phyloP scores from a whole-genome alignment of 2,329 filamentous ascomycete species.

The Colletotrichum liriopes region DNA sequence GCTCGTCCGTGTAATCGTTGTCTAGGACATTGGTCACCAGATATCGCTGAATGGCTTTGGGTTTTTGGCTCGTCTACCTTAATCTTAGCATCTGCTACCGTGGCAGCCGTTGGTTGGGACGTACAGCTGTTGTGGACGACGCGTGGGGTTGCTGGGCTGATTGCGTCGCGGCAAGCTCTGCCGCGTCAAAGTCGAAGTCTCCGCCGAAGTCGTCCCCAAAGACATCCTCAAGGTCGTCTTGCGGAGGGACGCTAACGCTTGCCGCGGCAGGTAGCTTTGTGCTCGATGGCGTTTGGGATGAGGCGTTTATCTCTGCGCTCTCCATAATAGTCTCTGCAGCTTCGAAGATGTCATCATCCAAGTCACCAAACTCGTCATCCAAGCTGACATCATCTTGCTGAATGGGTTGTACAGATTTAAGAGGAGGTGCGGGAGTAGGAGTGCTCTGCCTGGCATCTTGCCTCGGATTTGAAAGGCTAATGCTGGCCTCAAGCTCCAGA shows the following conservation, averaged over 20 bases:
- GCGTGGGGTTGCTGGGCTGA: constrained; percentile 58
- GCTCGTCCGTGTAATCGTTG: constrained; percentile 76
- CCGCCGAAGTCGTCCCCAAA: constrained; percentile 82
- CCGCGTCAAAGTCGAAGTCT: constrained; percentile 84
- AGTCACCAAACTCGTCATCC: constrained; percentile 76
- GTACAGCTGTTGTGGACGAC: constrained; percentile 53
- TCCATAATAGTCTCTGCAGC: constrained; percentile 60
- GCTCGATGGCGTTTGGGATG: constrained; percentile 32
- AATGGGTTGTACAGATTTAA: background rate
- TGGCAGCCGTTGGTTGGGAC: constrained; percentile 49
- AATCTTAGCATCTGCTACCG: constrained; percentile 72
- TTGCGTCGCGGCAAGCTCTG: constrained; percentile 82
- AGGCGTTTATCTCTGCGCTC: constrained; percentile 14
- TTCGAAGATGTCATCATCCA: constrained; percentile 74
- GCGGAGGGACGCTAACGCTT: constrained; percentile 38
- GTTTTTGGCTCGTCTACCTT: constrained; percentile 76
- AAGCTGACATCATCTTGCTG: constrained; percentile 41
- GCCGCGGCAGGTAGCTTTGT: constrained; percentile 17
- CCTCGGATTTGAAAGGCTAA: constrained; percentile 50
- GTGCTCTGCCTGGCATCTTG: constrained; percentile 25
- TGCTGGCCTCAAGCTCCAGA: constrained; percentile 66
- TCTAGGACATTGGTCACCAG: constrained; percentile 82
- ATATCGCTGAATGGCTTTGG: constrained; percentile 88
- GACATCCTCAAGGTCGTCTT: constrained; percentile 74
- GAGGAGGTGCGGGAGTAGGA: background rate